phyloP scores from a whole-genome alignment of 2,329 filamentous ascomycete genomes.

The Blastomyces gilchristii region DNA sequence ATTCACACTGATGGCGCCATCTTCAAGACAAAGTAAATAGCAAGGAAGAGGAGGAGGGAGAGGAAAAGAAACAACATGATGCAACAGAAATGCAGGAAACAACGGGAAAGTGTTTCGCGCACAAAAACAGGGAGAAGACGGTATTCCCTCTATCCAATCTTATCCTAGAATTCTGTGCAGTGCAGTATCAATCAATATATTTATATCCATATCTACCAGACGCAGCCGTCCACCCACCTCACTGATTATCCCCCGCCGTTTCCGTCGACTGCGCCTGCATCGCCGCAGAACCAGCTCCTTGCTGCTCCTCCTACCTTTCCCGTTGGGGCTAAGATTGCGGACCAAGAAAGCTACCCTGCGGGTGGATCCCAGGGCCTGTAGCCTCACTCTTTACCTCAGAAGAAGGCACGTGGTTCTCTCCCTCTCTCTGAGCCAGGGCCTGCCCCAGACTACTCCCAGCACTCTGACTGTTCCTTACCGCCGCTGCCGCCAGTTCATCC shows the following conservation, averaged over 20 bases:
- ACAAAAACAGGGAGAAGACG: not conserved
- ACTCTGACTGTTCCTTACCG: not conserved
- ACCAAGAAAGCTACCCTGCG: not conserved
- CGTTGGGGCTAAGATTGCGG: not conserved
- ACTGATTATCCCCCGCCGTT: not conserved
- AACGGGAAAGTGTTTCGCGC: not conserved
- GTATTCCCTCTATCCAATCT: not conserved
- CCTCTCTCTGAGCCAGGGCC: not conserved
- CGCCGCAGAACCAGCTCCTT: not conserved
- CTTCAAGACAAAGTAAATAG: not conserved
- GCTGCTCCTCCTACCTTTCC: not conserved
- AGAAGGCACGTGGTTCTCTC: not conserved
- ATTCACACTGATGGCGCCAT: not conserved
- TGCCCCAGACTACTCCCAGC: not conserved
- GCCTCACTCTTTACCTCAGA: not conserved
- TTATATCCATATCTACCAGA: not conserved
- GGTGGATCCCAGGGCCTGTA: not conserved
- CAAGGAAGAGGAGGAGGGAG: not conserved
- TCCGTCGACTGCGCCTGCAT: not conserved
- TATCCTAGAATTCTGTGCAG: not conserved
- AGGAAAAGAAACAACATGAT: not conserved
- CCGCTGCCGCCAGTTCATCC: slow-evolving; percentile 22
- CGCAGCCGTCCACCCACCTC: not conserved
- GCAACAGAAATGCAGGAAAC: not conserved
- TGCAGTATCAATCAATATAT: not conserved